Percentiles rank a stretch among this genome's conserved stretches.
phyloP scores from a whole-genome alignment of 176 grass and related monocot genomes.

The Panicum miliaceum region DNA sequence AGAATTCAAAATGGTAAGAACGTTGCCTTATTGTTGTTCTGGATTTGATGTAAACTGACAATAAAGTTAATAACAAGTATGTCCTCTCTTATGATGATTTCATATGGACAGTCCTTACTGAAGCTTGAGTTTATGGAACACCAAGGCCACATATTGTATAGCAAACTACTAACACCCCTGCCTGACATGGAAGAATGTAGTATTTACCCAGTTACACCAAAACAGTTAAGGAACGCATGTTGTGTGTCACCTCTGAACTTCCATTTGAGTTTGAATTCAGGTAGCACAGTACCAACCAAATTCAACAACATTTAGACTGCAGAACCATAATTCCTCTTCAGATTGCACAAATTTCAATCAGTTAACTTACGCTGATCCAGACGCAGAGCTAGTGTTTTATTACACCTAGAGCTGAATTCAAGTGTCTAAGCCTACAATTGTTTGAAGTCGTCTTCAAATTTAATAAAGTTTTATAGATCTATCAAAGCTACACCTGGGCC shows the following conservation, averaged over 20 bases:
- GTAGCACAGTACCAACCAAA: constrained; percentile 26
- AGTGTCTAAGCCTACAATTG: neutral
- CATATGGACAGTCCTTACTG: neutral
- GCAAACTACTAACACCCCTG: neutral
- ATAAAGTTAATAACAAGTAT: neutral
- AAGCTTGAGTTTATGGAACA: constrained; percentile 10
- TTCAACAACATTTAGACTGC: neutral
- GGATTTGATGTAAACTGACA: neutral
- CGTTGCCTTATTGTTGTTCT: neutral
- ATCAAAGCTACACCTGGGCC: too few species aligned
- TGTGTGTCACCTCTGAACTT: neutral
- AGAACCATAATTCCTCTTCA: constrained; percentile 13
- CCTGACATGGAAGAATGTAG: neutral
- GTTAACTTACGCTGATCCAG: neutral
- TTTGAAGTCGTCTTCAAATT: neutral
- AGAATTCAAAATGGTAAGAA: constrained; percentile 10
- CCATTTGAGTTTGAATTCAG: constrained; percentile 21
- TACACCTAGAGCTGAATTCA: neutral
- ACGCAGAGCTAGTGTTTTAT: neutral
- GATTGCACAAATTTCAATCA: constrained; percentile 14
- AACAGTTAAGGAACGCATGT: neutral
- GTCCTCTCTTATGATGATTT: neutral
- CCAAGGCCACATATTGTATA: constrained; percentile 9
- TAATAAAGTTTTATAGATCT: neutral
- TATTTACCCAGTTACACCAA: constrained; percentile 5